A percentile compares a stretch with the other conserved stretches of the same genome.
phyloP scores from a whole-genome alignment of 495 filamentous ascomycete species.

The Tuber magnatum region DNA sequence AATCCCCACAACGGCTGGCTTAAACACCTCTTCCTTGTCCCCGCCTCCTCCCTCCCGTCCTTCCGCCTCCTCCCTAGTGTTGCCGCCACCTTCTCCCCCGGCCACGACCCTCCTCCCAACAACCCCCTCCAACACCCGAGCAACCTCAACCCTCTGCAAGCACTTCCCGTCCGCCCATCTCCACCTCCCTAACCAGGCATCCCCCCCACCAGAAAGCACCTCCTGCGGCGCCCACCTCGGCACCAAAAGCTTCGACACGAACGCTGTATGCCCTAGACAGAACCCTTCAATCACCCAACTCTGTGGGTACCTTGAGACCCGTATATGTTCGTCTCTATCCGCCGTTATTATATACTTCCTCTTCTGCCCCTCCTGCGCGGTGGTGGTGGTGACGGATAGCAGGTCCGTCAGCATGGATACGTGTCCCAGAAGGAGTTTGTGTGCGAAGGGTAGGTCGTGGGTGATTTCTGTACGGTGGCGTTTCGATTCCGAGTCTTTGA shows the following conservation, averaged over 20 bases:
- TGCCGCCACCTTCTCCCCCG: constrained; percentile 15
- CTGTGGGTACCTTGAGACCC: constrained; percentile 77
- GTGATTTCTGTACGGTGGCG: constrained; percentile 43
- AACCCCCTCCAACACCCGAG: constrained; percentile 41
- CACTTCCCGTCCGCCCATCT: constrained; percentile 59
- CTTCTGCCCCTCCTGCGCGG: constrained; percentile 20
- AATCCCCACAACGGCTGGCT: constrained; percentile 51
- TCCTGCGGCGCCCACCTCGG: constrained; percentile 50
- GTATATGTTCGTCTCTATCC: constrained; percentile 95
- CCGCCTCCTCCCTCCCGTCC: not conserved
- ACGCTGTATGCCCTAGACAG: constrained; percentile 77
- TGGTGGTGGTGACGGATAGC: constrained; percentile 43
- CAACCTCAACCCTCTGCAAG: constrained; percentile 51
- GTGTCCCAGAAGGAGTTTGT: constrained; percentile 75
- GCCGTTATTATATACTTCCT: constrained; percentile 70
- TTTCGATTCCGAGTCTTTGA: constrained; percentile 29
- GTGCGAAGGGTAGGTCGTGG: constrained; percentile 54
- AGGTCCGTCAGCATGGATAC: constrained; percentile 87
- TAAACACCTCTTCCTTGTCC: constrained; percentile 36
- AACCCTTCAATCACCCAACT: constrained; percentile 80
- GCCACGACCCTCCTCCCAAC: constrained; percentile 22
- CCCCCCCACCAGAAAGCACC: constrained; percentile 81
- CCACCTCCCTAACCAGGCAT: constrained; percentile 71
- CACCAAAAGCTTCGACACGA: constrained; percentile 68
- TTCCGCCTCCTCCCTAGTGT: constrained; percentile 1